Conservation (phyloP, 1,284 basidiomycete species). For the Sporisorium graminicola region DNA sequence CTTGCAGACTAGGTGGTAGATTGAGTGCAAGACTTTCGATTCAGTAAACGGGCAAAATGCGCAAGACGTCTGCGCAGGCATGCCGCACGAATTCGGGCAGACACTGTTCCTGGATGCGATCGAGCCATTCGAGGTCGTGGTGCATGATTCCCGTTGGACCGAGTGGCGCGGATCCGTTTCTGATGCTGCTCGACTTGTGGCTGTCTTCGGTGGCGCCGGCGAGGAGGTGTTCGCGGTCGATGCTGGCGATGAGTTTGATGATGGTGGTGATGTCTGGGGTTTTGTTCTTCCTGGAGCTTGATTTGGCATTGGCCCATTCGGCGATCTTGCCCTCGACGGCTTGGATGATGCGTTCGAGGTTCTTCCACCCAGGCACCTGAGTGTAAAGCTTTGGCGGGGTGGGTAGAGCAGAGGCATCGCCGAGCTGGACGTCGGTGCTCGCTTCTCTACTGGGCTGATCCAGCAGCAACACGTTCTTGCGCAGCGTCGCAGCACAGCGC, state of each 20-base stretch:
- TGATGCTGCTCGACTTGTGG: not conserved
- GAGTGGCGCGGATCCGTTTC: not conserved
- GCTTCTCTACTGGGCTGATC: constrained; percentile 15
- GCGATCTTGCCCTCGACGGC: constrained; percentile 48
- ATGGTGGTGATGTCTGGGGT: constrained; percentile 43
- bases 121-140: constrained; percentile 52
- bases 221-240: constrained; percentile 53
- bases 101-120: constrained; percentile 51
- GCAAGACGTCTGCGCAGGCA: constrained; percentile 38
- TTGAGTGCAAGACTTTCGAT: not conserved
- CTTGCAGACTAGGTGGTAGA: too few relatives aligned
- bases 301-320: constrained; percentile 43
- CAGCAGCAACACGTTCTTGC: constrained; percentile 32
- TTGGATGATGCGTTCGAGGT: constrained; percentile 42
- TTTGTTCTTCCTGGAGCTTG: constrained; percentile 29
- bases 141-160: constrained; percentile 5
- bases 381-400: constrained; percentile 36
- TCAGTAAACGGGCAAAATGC: constrained; percentile 49
- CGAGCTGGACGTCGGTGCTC: not conserved
- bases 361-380: constrained; percentile 44
- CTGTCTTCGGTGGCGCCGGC: constrained; percentile 39
- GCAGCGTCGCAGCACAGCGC: constrained; percentile 38
- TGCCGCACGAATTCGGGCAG: constrained; percentile 46
- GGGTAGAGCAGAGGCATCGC: constrained; percentile 2
- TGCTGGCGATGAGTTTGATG: constrained; percentile 48